Percentiles rank a stretch among this genome's conserved stretches.
Evolutionary conservation across 1,139 yeast genomes (phyloP).

Genomic region (Zygotorulaspora mrakii): DNA sequence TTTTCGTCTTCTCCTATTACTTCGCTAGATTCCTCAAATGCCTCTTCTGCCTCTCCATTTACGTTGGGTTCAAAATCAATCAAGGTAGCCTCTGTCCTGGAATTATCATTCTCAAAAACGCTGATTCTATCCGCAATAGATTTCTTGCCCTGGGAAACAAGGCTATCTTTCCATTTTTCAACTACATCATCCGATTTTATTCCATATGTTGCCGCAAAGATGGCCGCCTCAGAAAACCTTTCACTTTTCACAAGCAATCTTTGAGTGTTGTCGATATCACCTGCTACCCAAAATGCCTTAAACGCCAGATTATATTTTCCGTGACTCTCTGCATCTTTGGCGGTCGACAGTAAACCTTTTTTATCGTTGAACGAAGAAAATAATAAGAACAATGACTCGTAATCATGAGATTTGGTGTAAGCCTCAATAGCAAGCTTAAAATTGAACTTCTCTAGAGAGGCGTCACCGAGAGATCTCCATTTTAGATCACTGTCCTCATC

Average conservation of each 20-base stretch:
- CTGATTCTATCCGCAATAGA: slow-evolving; percentile 59
- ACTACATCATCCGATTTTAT: slow-evolving; percentile 47
- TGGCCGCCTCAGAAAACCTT: slow-evolving; percentile 78
- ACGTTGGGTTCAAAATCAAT: slow-evolving; percentile 36
- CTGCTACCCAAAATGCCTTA: slow-evolving; percentile 85
- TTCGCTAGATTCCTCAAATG: slow-evolving; percentile 2
- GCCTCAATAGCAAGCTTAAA: slow-evolving; percentile 76
- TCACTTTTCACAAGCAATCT: slow-evolving; percentile 65
- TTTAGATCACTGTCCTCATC: slow-evolving; percentile 57
- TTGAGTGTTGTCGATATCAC: slow-evolving; percentile 62
- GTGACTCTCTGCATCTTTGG: slow-evolving; percentile 56
- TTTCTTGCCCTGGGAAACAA: slow-evolving; percentile 50
- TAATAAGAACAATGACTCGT: slow-evolving; percentile 74
- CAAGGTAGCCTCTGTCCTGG: slow-evolving; percentile 34
- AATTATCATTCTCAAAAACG: slow-evolving; percentile 37
- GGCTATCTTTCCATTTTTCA: slow-evolving; percentile 61
- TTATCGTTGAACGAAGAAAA: slow-evolving; percentile 78
- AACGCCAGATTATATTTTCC: slow-evolving; percentile 91
- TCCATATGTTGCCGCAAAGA: slow-evolving; percentile 74
- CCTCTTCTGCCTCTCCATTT: slow-evolving; percentile 2
- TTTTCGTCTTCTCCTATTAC: neutral
- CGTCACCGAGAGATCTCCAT: slow-evolving; percentile 92
- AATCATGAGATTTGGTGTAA: slow-evolving; percentile 75
- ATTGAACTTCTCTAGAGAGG: slow-evolving; percentile 74
- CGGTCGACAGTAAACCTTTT: slow-evolving; percentile 56